A percentile compares a stretch with the other conserved stretches of the same genome.
Evolutionary conservation across 2,329 filamentous ascomycete species (phyloP).

Genomic region (Trichoderma sp.): DNA sequence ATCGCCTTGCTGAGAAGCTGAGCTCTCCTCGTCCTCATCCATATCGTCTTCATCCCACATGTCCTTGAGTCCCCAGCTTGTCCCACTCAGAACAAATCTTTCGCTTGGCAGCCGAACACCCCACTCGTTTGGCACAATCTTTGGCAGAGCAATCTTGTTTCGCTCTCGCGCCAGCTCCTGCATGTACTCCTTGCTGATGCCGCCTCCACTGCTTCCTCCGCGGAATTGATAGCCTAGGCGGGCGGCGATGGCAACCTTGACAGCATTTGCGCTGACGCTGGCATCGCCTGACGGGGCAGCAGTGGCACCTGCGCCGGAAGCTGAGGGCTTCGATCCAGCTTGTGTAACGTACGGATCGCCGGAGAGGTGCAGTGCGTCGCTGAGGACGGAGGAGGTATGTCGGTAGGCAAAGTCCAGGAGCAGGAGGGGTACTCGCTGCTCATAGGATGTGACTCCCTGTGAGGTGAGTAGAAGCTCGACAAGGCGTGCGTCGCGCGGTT

Average conservation of each 20-base stretch:
- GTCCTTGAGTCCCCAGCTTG: conserved; percentile 62
- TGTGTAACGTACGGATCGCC: conserved; percentile 65
- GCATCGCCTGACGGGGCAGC: conserved; percentile 51
- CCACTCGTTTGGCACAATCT: conserved; percentile 63
- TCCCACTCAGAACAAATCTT: conserved; percentile 64
- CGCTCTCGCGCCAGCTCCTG: conserved; percentile 69
- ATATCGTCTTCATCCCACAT: conserved; percentile 53
- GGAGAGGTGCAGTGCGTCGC: conserved; percentile 66
- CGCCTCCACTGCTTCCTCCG: conserved; percentile 50
- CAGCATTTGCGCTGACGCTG: conserved; percentile 61
- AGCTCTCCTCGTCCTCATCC: conserved; percentile 42
- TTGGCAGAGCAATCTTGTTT: conserved; percentile 64
- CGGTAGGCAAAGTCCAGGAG: conserved; percentile 86
- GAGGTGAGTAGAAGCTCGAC: conserved; percentile 77
- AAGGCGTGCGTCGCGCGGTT: conserved; percentile 74
- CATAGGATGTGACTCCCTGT: conserved; percentile 75
- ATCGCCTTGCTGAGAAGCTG: conserved; percentile 38
- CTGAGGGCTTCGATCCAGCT: conserved; percentile 52
- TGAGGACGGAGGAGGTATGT: conserved; percentile 69
- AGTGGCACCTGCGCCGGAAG: conserved; percentile 47
- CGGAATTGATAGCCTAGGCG: conserved; percentile 68
- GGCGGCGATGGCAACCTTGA: conserved; percentile 69
- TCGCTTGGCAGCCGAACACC: conserved; percentile 65
- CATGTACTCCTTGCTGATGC: conserved; percentile 71
- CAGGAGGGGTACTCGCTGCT: conserved; percentile 76